A percentile compares a stretch with the other conserved stretches of the same genome.
phyloP scores from a whole-genome alignment of 2,329 filamentous ascomycete species.

The Colletotrichum theobromicola region DNA sequence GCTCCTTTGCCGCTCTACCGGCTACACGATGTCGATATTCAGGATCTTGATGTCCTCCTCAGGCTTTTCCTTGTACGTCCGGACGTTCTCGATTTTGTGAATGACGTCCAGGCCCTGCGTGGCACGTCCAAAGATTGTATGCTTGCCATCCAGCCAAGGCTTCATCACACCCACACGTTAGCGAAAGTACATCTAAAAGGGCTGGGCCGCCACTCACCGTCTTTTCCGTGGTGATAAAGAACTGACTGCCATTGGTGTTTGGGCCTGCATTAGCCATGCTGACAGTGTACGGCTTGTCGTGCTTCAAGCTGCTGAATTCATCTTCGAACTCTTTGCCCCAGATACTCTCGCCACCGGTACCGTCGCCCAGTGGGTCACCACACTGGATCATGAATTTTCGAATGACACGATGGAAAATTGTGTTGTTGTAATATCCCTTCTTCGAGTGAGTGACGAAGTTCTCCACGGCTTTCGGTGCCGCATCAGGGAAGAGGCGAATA shows the following conservation, averaged over 20 bases:
- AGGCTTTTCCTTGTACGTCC: constrained; percentile 89
- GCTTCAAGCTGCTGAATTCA: constrained; percentile 88
- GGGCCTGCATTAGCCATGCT: constrained; percentile 98
- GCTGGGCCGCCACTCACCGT: constrained; percentile 61
- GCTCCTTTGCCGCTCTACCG: background rate
- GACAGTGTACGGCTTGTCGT: constrained; percentile 95
- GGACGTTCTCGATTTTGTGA: constrained; percentile 91
- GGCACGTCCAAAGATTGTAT: constrained; percentile 93
- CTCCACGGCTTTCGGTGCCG: constrained; percentile 92
- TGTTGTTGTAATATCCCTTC: constrained; percentile 94
- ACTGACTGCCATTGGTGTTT: constrained; percentile 94
- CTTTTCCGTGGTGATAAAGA: constrained; percentile 98
- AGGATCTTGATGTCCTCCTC: constrained; percentile 98
- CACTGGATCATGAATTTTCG: constrained; percentile 97
- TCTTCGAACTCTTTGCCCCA: constrained; percentile 94
- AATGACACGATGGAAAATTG: constrained; percentile 97
- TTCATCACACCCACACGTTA: constrained; percentile 33
- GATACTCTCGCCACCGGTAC: constrained; percentile 88
- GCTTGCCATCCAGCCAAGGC: constrained; percentile 94
- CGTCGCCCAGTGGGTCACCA: constrained; percentile 86
- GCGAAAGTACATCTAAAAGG: background rate
- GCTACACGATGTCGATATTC: constrained; percentile 72
- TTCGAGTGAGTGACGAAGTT: constrained; percentile 95
- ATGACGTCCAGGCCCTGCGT: constrained; percentile 92
- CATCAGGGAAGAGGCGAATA: constrained; percentile 89